These are phyloP conservation scores for Leishmania lainsoni DNA, from an alignment of 208 protist genomes.

Conservation along the genomic window DNA sequence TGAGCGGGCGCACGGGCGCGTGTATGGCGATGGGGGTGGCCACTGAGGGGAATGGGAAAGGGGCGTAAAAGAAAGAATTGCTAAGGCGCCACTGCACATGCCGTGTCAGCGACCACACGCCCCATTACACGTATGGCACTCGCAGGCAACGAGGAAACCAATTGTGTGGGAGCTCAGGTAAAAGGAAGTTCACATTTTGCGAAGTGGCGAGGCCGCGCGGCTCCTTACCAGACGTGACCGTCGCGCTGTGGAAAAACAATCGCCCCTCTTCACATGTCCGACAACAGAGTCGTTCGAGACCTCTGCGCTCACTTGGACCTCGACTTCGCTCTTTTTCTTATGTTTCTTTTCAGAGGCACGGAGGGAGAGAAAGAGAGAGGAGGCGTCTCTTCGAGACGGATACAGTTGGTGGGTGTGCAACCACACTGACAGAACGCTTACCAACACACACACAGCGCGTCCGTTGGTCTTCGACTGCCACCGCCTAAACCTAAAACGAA, in stretches of 20 bases:
- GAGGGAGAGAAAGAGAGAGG: not conserved
- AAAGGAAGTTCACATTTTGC: not conserved
- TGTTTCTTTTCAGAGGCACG: not conserved
- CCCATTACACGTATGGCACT: not conserved
- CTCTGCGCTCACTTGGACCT: not conserved
- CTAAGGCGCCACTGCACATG: not conserved
- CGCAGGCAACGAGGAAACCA: not conserved
- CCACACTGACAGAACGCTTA: not conserved
- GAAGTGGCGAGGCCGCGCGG: not conserved
- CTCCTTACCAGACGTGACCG: not conserved
- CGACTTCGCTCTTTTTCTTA: not conserved
- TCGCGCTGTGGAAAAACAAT: not conserved
- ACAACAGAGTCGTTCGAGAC: not conserved
- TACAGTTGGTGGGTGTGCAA: not conserved
- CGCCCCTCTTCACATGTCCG: not conserved
- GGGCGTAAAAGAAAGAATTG: not conserved
- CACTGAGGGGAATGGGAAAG: not conserved
- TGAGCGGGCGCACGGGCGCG: not conserved
- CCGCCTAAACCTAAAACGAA: not conserved
- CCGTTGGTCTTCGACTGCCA: not conserved
- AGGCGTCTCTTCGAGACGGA: not conserved
- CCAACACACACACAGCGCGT: not conserved
- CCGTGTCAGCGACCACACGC: not conserved
- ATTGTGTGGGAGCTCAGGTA: not conserved
- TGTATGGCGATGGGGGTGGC: not conserved